Evolutionary conservation across 345 rosid genomes (phyloP).

Genomic region (Noccaea bulbosa): DNA sequence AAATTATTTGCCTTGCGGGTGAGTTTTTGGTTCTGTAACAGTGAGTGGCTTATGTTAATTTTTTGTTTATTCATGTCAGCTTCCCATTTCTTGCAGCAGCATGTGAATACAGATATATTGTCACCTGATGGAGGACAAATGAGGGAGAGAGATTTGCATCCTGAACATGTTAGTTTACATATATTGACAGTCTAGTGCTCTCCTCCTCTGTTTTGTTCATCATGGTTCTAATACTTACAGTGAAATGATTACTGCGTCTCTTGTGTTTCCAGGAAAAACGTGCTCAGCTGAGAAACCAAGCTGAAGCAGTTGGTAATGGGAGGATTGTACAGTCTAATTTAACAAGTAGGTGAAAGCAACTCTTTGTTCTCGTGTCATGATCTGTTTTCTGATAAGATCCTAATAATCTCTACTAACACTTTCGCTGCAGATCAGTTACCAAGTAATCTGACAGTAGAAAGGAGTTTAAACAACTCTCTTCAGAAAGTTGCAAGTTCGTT

Average conservation of each 20-base stretch:
- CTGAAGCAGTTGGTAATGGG: slow-evolving; percentile 46
- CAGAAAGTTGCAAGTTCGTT: slow-evolving; percentile 43
- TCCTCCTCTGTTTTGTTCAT: slow-evolving; percentile 30
- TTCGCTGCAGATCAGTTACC: slow-evolving; percentile 57
- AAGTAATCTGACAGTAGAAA: slow-evolving; percentile 37
- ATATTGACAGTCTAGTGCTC: slow-evolving; percentile 23
- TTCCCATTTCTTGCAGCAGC: slow-evolving; percentile 30
- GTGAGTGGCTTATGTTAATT: slow-evolving; percentile 6
- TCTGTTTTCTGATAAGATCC: slow-evolving; percentile 8
- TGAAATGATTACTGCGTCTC: background rate
- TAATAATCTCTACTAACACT: slow-evolving; percentile 14
- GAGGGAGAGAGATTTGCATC: slow-evolving; percentile 34
- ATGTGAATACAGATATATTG: slow-evolving; percentile 34
- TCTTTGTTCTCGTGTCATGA: slow-evolving; percentile 9
- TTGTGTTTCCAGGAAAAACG: slow-evolving; percentile 35
- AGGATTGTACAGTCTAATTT: slow-evolving; percentile 45
- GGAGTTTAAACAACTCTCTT: slow-evolving; percentile 45
- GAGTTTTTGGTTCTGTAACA: slow-evolving; percentile 29
- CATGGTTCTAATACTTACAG: slow-evolving; percentile 3
- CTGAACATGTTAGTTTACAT: slow-evolving; percentile 39
- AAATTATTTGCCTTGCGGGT: slow-evolving; percentile 61
- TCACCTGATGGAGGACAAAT: slow-evolving; percentile 37
- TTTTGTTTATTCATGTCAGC: slow-evolving; percentile 16
- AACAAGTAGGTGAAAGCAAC: slow-evolving; percentile 47
- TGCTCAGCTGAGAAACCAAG: slow-evolving; percentile 38